Percentiles rank a stretch among this genome's conserved stretches.
These are phyloP conservation scores for Kodamaea neixiangensis DNA, from an alignment of 805 yeast species.

Conservation along the genomic window DNA sequence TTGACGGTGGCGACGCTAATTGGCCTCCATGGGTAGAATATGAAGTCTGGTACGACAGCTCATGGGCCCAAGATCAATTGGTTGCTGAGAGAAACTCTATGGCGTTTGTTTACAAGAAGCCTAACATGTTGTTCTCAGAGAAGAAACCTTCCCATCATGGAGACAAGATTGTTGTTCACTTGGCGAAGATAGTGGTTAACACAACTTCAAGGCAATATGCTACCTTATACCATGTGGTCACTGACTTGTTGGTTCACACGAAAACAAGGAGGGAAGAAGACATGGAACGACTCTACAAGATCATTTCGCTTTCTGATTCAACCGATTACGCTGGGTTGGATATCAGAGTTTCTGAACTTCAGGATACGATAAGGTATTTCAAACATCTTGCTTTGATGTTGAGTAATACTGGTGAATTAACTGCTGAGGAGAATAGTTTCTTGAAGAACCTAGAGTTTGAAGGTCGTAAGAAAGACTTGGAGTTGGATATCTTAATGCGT, in stretches of 20 bases:
- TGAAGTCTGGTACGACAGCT: constrained; percentile 51
- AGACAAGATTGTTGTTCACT: constrained; percentile 33
- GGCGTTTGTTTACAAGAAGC: constrained; percentile 50
- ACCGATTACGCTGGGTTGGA: constrained; percentile 40
- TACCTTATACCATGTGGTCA: constrained; percentile 34
- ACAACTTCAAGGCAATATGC: constrained; percentile 43
- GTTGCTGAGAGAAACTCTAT: constrained; percentile 36
- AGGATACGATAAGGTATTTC: constrained; percentile 29
- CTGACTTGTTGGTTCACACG: constrained; percentile 35
- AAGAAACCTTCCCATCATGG: constrained; percentile 19
- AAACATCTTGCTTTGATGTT: constrained; percentile 41
- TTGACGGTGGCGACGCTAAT: constrained; percentile 33
- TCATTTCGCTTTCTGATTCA: constrained; percentile 37
- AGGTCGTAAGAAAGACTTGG: constrained; percentile 33
- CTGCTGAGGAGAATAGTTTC: constrained; percentile 22
- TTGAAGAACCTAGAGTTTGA: constrained; percentile 31
- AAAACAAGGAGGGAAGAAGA: constrained; percentile 27
- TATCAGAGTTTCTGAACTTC: constrained; percentile 30
- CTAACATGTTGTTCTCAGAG: constrained; percentile 52
- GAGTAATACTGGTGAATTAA: constrained; percentile 32
- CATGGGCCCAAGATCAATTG: constrained; percentile 24
- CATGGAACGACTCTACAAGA: constrained; percentile 42
- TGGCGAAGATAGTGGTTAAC: constrained; percentile 39
- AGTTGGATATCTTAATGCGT: constrained; percentile 36
- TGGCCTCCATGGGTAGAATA: constrained; percentile 94